Percentiles rank a stretch among this genome's conserved stretches.
Evolutionary conservation across 2,329 filamentous ascomycete genomes (phyloP).

Genomic region (Trichoderma aggressivum): DNA sequence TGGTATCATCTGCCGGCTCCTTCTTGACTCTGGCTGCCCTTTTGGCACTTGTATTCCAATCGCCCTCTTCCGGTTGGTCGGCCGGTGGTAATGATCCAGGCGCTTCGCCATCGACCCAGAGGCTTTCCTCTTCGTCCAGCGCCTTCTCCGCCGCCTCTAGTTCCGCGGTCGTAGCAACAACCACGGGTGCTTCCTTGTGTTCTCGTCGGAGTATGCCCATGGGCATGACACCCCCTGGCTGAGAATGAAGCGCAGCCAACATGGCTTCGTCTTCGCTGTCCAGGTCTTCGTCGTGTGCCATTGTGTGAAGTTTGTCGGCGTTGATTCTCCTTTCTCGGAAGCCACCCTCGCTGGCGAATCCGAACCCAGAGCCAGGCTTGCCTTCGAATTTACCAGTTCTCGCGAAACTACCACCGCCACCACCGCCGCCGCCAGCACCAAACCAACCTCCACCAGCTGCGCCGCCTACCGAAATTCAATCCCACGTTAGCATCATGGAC

Average conservation of each 20-base stretch:
- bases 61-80: conserved; percentile 37
- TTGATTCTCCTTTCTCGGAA: conserved; percentile 51
- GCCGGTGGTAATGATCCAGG: conserved; percentile 26
- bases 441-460: conserved; percentile 29
- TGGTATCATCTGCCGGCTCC: conserved; percentile 40
- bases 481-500: neutral
- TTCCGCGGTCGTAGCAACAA: conserved; percentile 56
- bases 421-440: conserved; percentile 30
- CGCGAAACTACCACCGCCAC: conserved; percentile 29
- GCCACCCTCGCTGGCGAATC: conserved; percentile 31
- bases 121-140: conserved; percentile 41
- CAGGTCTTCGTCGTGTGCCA: conserved; percentile 43
- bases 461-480: conserved; percentile 20
- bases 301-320: conserved; percentile 51
- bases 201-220: conserved; percentile 55
- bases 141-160: conserved; percentile 52
- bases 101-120: conserved; percentile 42
- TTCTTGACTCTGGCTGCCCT: conserved; percentile 41
- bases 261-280: conserved; percentile 45
- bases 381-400: conserved; percentile 34
- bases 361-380: conserved; percentile 41
- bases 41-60: conserved; percentile 43
- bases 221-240: conserved; percentile 41
- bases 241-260: conserved; percentile 34
- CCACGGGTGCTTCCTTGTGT: conserved; percentile 51